These are phyloP conservation scores for Olyra latifolia DNA, from an alignment of 176 grass and related monocot genomes.

Conservation along the genomic window DNA sequence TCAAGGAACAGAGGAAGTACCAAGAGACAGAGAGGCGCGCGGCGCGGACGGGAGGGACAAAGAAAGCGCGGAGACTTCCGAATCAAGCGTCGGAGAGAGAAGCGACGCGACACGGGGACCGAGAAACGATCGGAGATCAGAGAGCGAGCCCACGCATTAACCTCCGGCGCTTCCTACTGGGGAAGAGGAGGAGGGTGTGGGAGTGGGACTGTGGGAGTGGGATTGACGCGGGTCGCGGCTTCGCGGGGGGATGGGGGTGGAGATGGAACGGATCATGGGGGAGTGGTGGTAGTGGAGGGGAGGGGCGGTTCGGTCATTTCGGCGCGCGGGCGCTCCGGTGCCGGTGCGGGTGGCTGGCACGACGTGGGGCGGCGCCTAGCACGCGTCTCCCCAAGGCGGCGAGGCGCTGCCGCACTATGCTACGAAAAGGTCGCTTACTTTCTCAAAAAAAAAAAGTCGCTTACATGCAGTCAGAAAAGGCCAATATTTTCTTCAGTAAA, in stretches of 20 bases:
- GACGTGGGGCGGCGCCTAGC: slow-evolving; percentile 8
- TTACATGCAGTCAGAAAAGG: too few relatives aligned
- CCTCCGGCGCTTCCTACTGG: not conserved
- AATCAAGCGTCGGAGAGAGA: not conserved
- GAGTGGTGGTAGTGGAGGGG: not conserved
- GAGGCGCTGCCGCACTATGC: not conserved
- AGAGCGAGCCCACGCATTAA: not conserved
- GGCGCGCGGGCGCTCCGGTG: not conserved
- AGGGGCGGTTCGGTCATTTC: slow-evolving; percentile 19
- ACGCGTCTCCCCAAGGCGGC: not conserved
- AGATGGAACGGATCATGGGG: not conserved
- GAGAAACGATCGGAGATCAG: not conserved
- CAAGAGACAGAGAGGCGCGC: not conserved
- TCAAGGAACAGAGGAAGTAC: not conserved
- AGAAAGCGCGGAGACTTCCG: slow-evolving; percentile 4
- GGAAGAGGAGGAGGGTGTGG: not conserved
- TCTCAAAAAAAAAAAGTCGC: too few relatives aligned
- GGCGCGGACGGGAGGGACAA: not conserved
- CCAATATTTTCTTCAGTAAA: too few relatives aligned
- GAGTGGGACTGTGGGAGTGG: not conserved
- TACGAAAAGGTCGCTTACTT: not conserved
- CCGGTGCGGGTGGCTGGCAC: too few relatives aligned
- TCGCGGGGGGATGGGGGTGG: not conserved
- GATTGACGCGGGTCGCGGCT: not conserved
- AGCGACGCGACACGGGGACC: not conserved